Base-by-base conservation (phyloP, 495 filamentous ascomycete genomes). In the Ramalina peruviana region DNA sequence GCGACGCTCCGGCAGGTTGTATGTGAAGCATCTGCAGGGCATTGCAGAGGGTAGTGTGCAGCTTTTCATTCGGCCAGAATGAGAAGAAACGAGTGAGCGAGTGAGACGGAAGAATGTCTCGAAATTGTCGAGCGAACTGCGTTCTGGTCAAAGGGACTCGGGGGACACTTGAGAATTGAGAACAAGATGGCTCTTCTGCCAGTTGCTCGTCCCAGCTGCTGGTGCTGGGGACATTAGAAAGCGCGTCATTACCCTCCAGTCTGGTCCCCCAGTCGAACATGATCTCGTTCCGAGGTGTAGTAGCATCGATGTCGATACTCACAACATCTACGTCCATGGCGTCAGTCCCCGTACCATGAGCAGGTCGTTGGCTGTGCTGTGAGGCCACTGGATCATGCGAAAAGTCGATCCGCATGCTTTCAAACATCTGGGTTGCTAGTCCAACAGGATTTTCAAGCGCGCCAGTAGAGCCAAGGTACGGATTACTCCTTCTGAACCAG, bases 41-140 rank as follows among this genome's bases (percentile, higher is more conserved):
- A 36, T 48, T 36, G n/a, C 26, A 36, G 30, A 99, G 71, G 54
- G 87, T 76, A 36, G 86, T 82, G 1, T 94, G 76, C 2, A 99
- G 79, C 37, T 86, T 72, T 44, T 77, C 66, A n/a, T 87, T 67
- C 11, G 86, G 75, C 65, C 89, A 81, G 25, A 81, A 74, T 12
- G 89, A 95, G 65, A 87, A 86, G 73, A 99, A 97, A 41, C 88
- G 83, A 19, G 89, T 89, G 52, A 97, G 79, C 1, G 82, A 77
- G 62, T 89, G 81, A 16, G 77, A 73, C 11, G 85, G 90, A 30
- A 84, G 67, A 54, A 99, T 92, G 64, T 99, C 92, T 46, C 75
- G 74, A 75, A 97, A 99, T 33, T 74, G 76, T 46, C 81, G 80
- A 6, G 92, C 92, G 47, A 81, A 81, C 60, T 99, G 92, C 12